Evolutionary conservation across 352 stramenopile species (phyloP).

Genomic region (Pythium monospermum): DNA sequence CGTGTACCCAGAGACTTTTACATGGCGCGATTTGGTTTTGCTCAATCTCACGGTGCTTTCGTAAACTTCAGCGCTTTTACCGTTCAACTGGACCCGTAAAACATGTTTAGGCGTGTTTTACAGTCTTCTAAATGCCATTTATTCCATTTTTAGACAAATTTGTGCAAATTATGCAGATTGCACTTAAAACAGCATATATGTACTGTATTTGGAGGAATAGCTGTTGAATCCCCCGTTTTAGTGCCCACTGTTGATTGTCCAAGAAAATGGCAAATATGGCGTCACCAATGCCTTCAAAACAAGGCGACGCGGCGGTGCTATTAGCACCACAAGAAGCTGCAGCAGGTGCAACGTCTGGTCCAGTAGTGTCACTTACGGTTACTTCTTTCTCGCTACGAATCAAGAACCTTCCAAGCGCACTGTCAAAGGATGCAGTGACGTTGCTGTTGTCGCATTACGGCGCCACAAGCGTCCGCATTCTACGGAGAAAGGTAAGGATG

Average conservation of each 20-base stretch:
- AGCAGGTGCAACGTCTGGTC: neutral
- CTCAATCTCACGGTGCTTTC: slow-evolving; percentile 26
- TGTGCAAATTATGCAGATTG: neutral
- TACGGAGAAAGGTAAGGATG: slow-evolving; percentile 26
- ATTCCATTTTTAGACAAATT: too few relatives aligned
- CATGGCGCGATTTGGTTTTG: slow-evolving; percentile 12
- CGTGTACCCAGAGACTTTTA: slow-evolving; percentile 28
- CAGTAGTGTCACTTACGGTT: neutral
- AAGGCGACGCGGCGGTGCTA: too few relatives aligned
- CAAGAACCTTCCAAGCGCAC: slow-evolving; percentile 45
- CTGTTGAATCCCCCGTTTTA: neutral
- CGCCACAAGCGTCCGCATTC: slow-evolving; percentile 37
- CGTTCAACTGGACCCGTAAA: too few relatives aligned
- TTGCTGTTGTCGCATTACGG: slow-evolving; percentile 61
- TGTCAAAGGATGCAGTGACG: slow-evolving; percentile 52
- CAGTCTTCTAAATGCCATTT: too few relatives aligned
- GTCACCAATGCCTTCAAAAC: too few relatives aligned
- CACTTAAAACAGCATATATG: too few relatives aligned
- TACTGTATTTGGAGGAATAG: slow-evolving; percentile 1
- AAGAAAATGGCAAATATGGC: too few relatives aligned
- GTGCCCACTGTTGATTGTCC: neutral
- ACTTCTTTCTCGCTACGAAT: slow-evolving; percentile 31
- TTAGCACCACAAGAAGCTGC: too few relatives aligned
- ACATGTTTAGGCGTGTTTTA: too few relatives aligned
- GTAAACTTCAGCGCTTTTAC: slow-evolving; percentile 3